phyloP scores from a whole-genome alignment of 2,329 filamentous ascomycete genomes.

The Colletotrichum tropicicola region DNA sequence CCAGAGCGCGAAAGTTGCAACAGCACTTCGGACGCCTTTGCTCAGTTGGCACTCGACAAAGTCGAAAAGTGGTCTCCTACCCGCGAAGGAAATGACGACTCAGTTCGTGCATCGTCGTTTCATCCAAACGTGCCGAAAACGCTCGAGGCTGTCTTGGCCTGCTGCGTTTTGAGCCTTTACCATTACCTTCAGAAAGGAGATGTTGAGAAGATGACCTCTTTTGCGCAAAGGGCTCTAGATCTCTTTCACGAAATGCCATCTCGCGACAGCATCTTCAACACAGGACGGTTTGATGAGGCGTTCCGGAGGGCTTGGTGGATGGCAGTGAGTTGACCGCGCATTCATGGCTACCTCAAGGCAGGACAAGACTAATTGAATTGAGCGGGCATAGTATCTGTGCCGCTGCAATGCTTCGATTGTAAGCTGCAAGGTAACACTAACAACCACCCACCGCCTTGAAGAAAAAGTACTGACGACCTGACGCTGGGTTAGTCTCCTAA shows the following conservation, averaged over 20 bases:
- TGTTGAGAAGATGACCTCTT: not conserved
- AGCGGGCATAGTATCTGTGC: not conserved
- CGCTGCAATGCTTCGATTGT: not conserved
- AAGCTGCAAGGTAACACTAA: not conserved
- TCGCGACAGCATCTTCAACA: not conserved
- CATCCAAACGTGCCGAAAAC: not conserved
- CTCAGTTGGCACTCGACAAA: not conserved
- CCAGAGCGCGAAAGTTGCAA: too few relatives aligned
- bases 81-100: too few relatives aligned
- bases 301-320: not conserved
- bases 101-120: not conserved
- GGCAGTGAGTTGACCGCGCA: not conserved
- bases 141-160: not conserved
- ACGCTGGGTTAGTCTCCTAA: not conserved
- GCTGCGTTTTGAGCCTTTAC: not conserved
- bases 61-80: not conserved
- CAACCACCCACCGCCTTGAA: too few relatives aligned
- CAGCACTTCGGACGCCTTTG: not conserved
- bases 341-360: not conserved
- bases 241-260: not conserved
- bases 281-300: not conserved
- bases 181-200: not conserved
- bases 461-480: too few relatives aligned
- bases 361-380: too few relatives aligned
- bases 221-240: not conserved